These are phyloP conservation scores for Phialophora verrucosa DNA, from an alignment of 2,329 filamentous ascomycete genomes.

Conservation along the genomic window DNA sequence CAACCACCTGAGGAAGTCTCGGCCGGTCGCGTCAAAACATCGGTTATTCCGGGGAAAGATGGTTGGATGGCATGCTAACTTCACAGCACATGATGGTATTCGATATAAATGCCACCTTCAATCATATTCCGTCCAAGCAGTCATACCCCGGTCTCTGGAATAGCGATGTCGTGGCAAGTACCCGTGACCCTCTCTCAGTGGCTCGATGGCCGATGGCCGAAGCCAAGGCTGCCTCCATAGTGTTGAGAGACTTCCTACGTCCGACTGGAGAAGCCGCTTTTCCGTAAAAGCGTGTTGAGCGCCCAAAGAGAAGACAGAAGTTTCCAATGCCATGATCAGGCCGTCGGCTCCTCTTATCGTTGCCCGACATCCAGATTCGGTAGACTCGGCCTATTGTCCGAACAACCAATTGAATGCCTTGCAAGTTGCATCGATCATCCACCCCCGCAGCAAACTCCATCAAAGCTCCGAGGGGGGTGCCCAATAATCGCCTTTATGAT, in stretches of 20 bases:
- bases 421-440: neutral
- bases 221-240: too few relatives aligned
- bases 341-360: neutral
- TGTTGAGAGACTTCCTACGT: too few relatives aligned
- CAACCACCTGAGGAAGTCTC: neutral
- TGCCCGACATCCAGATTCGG: neutral
- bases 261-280: constrained; percentile 1
- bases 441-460: constrained; percentile 14
- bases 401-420: constrained; percentile 2
- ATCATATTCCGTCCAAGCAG: neutral
- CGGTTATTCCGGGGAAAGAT: neutral
- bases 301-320: neutral
- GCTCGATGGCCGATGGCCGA: neutral
- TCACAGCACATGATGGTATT: neutral
- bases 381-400: constrained; percentile 17
- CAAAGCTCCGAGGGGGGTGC: neutral
- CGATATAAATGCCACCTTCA: neutral
- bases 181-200: neutral
- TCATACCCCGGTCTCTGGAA: neutral
- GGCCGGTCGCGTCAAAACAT: neutral
- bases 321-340: neutral
- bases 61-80: neutral
- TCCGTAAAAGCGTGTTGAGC: neutral
- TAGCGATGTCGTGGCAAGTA: neutral
- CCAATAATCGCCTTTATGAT: neutral